A percentile compares a stretch with the other conserved stretches of the same genome.
phyloP scores from a whole-genome alignment of 2,329 filamentous ascomycete species.

The Delphinella strobiligena region DNA sequence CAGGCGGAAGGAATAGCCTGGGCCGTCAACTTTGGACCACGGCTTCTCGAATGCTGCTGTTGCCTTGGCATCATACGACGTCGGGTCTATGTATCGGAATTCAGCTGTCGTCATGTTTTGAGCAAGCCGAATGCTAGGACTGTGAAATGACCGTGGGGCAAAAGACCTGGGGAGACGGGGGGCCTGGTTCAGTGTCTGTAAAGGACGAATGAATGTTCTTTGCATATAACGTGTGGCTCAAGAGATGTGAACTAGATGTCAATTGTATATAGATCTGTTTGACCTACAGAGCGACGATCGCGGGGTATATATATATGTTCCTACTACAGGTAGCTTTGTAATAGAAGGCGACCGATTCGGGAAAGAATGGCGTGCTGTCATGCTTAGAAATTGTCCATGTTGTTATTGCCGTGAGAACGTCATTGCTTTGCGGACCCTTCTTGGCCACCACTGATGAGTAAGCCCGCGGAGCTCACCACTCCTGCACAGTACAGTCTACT shows the following conservation, averaged over 20 bases:
- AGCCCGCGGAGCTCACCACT: not conserved
- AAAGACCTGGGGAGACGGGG: no score
- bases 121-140: not conserved
- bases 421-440: no score
- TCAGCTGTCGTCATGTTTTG: slow-evolving; percentile 41
- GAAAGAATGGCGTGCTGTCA: not conserved
- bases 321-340: not conserved
- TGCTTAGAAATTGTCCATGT: not conserved
- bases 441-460: not conserved
- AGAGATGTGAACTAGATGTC: no score
- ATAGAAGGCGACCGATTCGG: not conserved
- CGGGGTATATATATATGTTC: not conserved
- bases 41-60: slow-evolving; percentile 35
- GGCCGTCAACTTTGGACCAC: slow-evolving; percentile 54
- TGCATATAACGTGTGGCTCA: no score
- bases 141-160: not conserved
- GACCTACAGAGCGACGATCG: no score
- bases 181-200: no score
- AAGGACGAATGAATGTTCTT: no score
- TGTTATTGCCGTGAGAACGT: not conserved
- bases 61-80: slow-evolving; percentile 24
- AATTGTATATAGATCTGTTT: no score
- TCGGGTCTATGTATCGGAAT: slow-evolving; percentile 51
- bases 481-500: no score
- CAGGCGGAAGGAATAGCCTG: slow-evolving; percentile 41